phyloP scores from a whole-genome alignment of 768 basidiomycete species.

The Russula dissimulans region DNA sequence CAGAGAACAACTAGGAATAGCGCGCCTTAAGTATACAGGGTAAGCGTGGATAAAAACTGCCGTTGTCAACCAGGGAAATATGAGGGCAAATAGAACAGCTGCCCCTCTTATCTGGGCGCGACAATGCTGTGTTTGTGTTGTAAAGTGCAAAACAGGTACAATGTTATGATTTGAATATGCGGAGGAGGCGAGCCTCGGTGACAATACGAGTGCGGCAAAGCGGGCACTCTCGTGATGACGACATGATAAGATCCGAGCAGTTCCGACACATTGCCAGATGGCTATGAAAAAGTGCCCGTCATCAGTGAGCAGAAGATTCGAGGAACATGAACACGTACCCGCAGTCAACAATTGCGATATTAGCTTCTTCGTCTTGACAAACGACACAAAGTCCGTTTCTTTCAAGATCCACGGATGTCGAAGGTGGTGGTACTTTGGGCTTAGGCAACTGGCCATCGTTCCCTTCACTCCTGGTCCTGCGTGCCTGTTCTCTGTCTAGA shows the following conservation, averaged over 20 bases:
- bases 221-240: conserved; percentile 78
- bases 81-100: not conserved
- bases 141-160: not conserved
- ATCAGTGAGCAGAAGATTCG: not conserved
- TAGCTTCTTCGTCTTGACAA: conserved; percentile 92
- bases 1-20: too few relatives aligned
- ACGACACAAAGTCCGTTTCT: conserved; percentile 79
- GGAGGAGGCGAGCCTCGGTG: conserved; percentile 67
- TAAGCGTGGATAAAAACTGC: conserved; percentile 2
- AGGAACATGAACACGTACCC: conserved; percentile 46
- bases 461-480: not conserved
- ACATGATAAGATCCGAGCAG: conserved; percentile 74
- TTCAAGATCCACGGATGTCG: conserved; percentile 36
- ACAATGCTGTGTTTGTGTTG: not conserved
- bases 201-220: conserved; percentile 85
- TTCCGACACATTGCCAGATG: conserved; percentile 71
- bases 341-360: conserved; percentile 90
- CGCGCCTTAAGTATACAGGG: not conserved
- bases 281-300: conserved; percentile 29
- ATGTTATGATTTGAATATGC: conserved; percentile 53
- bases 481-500: conserved; percentile 15
- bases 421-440: conserved; percentile 22
- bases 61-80: not conserved
- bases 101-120: not conserved
- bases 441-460: conserved; percentile 8